A percentile compares a stretch with the other conserved stretches of the same genome.
These are phyloP conservation scores for Schoenoplectus triqueter DNA, from an alignment of 202 grass and related monocot genomes.

Conservation along the genomic window DNA sequence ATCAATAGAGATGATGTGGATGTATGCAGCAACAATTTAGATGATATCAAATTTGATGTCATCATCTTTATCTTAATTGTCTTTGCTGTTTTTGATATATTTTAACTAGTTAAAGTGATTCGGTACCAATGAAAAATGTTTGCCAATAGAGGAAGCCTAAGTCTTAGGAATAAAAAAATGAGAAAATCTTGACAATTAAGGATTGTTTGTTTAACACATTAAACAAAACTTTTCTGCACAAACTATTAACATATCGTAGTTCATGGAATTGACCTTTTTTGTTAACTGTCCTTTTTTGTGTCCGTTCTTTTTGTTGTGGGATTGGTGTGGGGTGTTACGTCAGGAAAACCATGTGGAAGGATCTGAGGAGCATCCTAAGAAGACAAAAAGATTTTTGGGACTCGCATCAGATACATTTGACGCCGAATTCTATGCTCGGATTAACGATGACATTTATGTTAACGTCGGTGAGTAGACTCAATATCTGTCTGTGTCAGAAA, in stretches of 20 bases:
- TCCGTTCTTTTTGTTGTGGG: background rate
- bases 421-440: slow-evolving; percentile 93
- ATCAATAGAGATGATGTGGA: background rate
- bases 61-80: background rate
- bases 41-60: background rate
- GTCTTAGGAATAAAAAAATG: background rate
- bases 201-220: background rate
- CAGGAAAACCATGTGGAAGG: slow-evolving; percentile 95
- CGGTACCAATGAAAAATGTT: background rate
- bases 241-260: slow-evolving; percentile 25
- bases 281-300: background rate
- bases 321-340: background rate
- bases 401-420: slow-evolving; percentile 79
- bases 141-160: background rate
- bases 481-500: slow-evolving; percentile 22
- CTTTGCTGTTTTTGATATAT: slow-evolving; percentile 3
- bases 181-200: background rate
- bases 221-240: background rate
- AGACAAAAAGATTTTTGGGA: slow-evolving; percentile 85
- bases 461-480: slow-evolving; percentile 76
- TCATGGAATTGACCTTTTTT: slow-evolving; percentile 1
- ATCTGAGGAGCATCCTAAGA: slow-evolving; percentile 80
- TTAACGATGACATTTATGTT: slow-evolving; percentile 98
- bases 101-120: background rate
- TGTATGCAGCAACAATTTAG: background rate